Evolutionary conservation across 1,139 yeast species (phyloP), one percentile per base, ranked within the genome.

Genomic region (Kluyveromyces marxianus): DNA sequence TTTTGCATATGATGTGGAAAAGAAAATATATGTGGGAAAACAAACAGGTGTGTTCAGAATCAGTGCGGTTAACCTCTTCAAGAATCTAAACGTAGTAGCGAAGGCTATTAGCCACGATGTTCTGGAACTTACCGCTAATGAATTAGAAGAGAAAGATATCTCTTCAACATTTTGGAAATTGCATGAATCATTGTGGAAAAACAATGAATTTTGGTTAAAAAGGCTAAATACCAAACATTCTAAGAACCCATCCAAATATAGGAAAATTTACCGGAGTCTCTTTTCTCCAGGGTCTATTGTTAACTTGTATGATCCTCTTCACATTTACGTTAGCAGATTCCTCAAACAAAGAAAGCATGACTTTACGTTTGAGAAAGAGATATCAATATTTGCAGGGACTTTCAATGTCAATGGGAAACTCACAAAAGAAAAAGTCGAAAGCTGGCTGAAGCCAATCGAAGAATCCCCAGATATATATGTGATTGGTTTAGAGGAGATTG

Each of bases 401-500:
- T 84, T 81, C 57, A 84, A 84, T 55, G 83, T 83, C 24, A 81
- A 83, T 61, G 92, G 85, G 0, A 72, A 74, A 21, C 62, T 71
- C 21, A 69, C 72, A 43, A 73, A 74, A 8, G 83, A 76, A 1
- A 77, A 75, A 53, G 65, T 81, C n/a, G 61, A 65, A 2, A 63
- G 69, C 2, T 81, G 89, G 84, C 52, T 84, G 2, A 79, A 74
- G 50, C 88, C 89, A 0, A 39, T 48, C 1, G 51, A 55, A 28
- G 66, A 62, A 3, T 51, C 63, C 30, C 77, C 86, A 47, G 97
- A 90, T 61, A 62, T 92, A 24, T 86, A 85, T 37, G 79, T 85
- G 29, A 73, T 94, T 52, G 97, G 96, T 2, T 70, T 94, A 47
- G 96, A 94, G 64, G 99, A 94, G 61, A 82, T 92, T 44, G 92